phyloP scores from a whole-genome alignment of 2,329 filamentous ascomycete genomes.

The Penicillium oxalicum region DNA sequence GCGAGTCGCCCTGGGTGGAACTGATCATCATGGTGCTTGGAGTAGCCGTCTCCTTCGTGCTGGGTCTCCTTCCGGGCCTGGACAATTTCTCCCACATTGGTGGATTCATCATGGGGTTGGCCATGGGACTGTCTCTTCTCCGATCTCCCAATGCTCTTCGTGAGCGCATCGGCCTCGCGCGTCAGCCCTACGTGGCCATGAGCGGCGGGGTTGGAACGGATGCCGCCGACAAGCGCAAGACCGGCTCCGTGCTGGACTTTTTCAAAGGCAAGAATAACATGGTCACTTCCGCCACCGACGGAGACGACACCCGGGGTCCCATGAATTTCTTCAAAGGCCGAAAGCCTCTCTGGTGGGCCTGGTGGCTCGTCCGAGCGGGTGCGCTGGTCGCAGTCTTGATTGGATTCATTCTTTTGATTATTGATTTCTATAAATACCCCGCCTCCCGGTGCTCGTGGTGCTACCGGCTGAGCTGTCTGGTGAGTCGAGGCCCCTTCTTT shows the following conservation, averaged over 20 bases:
- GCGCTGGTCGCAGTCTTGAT: constrained; percentile 75
- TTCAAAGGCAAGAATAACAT: constrained; percentile 54
- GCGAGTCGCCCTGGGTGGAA: constrained; percentile 70
- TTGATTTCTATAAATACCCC: constrained; percentile 82
- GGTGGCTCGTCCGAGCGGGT: constrained; percentile 82
- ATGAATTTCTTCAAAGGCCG: constrained; percentile 82
- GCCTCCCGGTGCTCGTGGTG: constrained; percentile 76
- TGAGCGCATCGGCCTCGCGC: constrained; percentile 63
- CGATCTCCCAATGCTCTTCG: constrained; percentile 80
- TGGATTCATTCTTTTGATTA: constrained; percentile 76
- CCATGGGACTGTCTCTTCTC: constrained; percentile 77
- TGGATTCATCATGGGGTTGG: constrained; percentile 86
- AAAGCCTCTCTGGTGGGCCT: constrained; percentile 92
- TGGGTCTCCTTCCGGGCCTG: constrained; percentile 83
- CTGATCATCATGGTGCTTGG: constrained; percentile 82
- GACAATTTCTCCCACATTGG: constrained; percentile 98
- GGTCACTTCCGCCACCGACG: constrained; percentile 8
- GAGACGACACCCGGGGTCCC: constrained; percentile 11
- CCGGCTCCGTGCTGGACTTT: constrained; percentile 47
- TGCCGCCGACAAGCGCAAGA: constrained; percentile 34
- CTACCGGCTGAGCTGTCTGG: constrained; percentile 88
- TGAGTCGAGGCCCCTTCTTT: constrained; percentile 48
- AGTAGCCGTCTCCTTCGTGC: constrained; percentile 80
- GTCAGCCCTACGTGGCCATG: constrained; percentile 66
- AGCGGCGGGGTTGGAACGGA: constrained; percentile 42